Conservation (phyloP, 1,284 basidiomycete genomes). For the Fomitopsis schrenkii region DNA sequence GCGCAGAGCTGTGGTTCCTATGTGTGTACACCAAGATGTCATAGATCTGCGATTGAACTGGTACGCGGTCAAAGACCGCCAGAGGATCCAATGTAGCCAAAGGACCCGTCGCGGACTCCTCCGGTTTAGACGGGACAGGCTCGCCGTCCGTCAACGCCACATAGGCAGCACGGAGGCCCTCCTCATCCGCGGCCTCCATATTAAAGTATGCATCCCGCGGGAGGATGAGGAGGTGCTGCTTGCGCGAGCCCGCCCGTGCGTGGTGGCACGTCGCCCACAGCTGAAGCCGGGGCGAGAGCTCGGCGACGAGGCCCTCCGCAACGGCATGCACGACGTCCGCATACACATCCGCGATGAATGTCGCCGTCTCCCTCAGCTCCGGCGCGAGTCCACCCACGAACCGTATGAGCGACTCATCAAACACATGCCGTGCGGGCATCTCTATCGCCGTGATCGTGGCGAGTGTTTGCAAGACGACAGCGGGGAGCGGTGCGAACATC, state of each 20-base stretch:
- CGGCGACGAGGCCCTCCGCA: constrained; percentile 29
- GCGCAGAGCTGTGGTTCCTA: constrained; percentile 48
- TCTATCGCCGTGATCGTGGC: constrained; percentile 47
- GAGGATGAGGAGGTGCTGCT: constrained; percentile 50
- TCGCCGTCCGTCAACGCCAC: constrained; percentile 37
- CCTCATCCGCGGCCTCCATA: constrained; percentile 43
- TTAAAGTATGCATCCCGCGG: constrained; percentile 59
- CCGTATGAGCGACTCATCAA: constrained; percentile 43
- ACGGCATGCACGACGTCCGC: constrained; percentile 45
- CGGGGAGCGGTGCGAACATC: constrained; percentile 56
- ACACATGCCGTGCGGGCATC: constrained; percentile 53
- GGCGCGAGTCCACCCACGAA: constrained; percentile 51
- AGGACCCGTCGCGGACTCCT: constrained; percentile 21
- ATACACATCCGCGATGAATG: constrained; percentile 51
- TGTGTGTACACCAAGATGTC: constrained; percentile 66
- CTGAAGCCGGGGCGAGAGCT: constrained; percentile 43
- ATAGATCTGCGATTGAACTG: constrained; percentile 63
- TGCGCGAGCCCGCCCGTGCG: constrained; percentile 55
- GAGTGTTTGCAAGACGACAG: constrained; percentile 43
- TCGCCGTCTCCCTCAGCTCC: constrained; percentile 57
- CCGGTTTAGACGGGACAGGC: constrained; percentile 14
- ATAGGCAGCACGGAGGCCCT: constrained; percentile 40
- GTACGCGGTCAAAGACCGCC: constrained; percentile 55
- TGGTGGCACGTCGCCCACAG: constrained; percentile 59
- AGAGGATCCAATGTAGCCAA: constrained; percentile 32